phyloP scores from a whole-genome alignment of 495 filamentous ascomycete genomes.

The Cercophora sp. region DNA sequence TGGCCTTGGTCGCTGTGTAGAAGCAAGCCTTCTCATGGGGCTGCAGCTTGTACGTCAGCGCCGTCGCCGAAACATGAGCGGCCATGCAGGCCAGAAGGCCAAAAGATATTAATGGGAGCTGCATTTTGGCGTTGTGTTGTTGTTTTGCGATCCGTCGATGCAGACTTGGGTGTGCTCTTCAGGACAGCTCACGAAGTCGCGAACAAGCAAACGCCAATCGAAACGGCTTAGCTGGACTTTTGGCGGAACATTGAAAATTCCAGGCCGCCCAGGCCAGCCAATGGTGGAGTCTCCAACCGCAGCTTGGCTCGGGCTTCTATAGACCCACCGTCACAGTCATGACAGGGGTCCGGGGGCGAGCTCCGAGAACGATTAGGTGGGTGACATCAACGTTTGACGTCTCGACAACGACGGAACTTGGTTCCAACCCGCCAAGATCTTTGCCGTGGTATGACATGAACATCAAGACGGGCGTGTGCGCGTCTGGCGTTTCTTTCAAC shows the following conservation, averaged over 20 bases:
- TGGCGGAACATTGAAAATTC: conserved; percentile 27
- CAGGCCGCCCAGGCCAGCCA: background rate
- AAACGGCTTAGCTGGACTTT: conserved; percentile 11
- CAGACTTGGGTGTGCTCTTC: conserved; percentile 5
- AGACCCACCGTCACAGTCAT: too few species aligned
- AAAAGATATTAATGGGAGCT: conserved; percentile 42
- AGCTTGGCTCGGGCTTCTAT: background rate
- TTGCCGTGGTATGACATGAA: too few species aligned
- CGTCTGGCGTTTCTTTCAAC: too few species aligned
- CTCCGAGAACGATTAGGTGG: conserved; percentile 2
- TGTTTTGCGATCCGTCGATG: too few species aligned
- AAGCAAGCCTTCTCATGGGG: conserved; percentile 96
- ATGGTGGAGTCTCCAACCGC: background rate
- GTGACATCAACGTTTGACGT: conserved; percentile 32
- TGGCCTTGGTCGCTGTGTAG: conserved; percentile 69
- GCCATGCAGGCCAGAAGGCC: conserved; percentile 63
- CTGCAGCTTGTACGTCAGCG: conserved; percentile 87
- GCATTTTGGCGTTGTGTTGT: conserved; percentile 50
- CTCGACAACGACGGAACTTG: too few species aligned
- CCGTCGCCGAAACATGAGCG: conserved; percentile 67
- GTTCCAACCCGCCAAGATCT: too few species aligned
- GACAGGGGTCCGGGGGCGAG: background rate
- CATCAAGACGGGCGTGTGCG: too few species aligned
- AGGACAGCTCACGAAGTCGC: conserved; percentile 23
- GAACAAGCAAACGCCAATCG: background rate